Conservation (phyloP, 1,284 basidiomycete genomes). For the Boletus smithii region DNA sequence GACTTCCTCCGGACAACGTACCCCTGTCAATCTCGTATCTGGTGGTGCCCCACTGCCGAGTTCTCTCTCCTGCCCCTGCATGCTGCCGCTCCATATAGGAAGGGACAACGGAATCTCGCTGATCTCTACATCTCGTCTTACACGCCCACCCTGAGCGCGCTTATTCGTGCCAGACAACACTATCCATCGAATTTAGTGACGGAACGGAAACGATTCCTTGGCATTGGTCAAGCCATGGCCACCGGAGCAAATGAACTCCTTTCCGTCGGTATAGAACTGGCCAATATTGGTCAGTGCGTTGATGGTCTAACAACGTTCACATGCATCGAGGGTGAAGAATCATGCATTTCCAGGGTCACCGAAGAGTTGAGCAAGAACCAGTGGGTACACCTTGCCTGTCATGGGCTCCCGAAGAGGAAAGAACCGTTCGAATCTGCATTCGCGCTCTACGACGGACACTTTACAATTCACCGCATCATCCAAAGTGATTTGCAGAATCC, state of each 20-base stretch:
- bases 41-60: too few relatives aligned
- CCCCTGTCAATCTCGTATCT: too few relatives aligned
- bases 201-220: conserved; percentile 1
- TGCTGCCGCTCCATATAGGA: too few relatives aligned
- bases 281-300: neutral
- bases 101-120: too few relatives aligned
- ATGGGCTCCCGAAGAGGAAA: too few relatives aligned
- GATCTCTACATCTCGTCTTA: conserved; percentile 33
- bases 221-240: too few relatives aligned
- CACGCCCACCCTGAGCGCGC: too few relatives aligned
- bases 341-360: neutral
- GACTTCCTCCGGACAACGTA: conserved; percentile 15
- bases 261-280: neutral
- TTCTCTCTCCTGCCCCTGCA: too few relatives aligned
- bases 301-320: neutral
- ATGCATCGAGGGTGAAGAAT: neutral
- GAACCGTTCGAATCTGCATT: too few relatives aligned
- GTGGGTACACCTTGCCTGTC: too few relatives aligned
- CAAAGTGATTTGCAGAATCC: neutral
- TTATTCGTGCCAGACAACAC: conserved; percentile 17
- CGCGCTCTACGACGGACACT: too few relatives aligned
- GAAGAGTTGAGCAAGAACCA: neutral
- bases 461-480: neutral
- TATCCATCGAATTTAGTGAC: neutral
- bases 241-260: too few relatives aligned